These are phyloP conservation scores for Sugiyamaella smithiae DNA, from an alignment of 805 yeast genomes.

Conservation along the genomic window DNA sequence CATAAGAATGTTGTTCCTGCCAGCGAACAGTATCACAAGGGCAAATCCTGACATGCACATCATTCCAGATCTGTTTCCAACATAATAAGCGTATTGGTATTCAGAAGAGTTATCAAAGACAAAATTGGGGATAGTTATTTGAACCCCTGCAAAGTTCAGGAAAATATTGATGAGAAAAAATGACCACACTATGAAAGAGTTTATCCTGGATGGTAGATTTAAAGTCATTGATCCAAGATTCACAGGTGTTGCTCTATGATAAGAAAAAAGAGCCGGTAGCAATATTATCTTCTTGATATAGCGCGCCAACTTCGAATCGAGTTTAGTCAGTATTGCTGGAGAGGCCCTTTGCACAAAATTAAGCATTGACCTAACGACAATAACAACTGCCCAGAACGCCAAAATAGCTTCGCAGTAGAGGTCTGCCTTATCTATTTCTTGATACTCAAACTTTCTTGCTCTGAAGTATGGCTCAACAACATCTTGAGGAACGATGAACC, in stretches of 20 bases:
- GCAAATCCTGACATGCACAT: slow-evolving; percentile 47
- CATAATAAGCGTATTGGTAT: slow-evolving; percentile 34
- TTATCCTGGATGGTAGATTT: slow-evolving; percentile 40
- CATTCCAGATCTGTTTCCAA: slow-evolving; percentile 42
- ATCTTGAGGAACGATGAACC: slow-evolving; percentile 6
- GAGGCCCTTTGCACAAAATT: slow-evolving; percentile 11
- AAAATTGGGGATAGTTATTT: slow-evolving; percentile 15
- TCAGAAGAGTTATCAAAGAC: slow-evolving; percentile 8
- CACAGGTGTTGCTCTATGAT: slow-evolving; percentile 26
- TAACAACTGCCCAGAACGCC: slow-evolving; percentile 16
- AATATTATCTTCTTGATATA: slow-evolving; percentile 24
- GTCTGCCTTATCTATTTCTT: slow-evolving; percentile 5
- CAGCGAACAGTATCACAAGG: slow-evolving; percentile 54
- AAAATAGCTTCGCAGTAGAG: slow-evolving; percentile 11
- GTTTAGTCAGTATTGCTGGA: slow-evolving; percentile 18
- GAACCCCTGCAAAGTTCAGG: slow-evolving; percentile 28
- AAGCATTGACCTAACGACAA: slow-evolving; percentile 7
- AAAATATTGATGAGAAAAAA: slow-evolving; percentile 34
- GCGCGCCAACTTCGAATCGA: slow-evolving; percentile 4
- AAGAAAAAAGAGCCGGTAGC: slow-evolving; percentile 32
- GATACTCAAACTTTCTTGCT: background rate
- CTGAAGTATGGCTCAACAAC: slow-evolving; percentile 3
- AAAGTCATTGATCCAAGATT: slow-evolving; percentile 18
- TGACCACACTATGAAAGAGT: slow-evolving; percentile 35
- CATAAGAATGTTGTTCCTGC: slow-evolving; percentile 67